These are phyloP conservation scores for Fusarium sp. DNA, from an alignment of 2,329 filamentous ascomycete genomes.

Conservation along the genomic window DNA sequence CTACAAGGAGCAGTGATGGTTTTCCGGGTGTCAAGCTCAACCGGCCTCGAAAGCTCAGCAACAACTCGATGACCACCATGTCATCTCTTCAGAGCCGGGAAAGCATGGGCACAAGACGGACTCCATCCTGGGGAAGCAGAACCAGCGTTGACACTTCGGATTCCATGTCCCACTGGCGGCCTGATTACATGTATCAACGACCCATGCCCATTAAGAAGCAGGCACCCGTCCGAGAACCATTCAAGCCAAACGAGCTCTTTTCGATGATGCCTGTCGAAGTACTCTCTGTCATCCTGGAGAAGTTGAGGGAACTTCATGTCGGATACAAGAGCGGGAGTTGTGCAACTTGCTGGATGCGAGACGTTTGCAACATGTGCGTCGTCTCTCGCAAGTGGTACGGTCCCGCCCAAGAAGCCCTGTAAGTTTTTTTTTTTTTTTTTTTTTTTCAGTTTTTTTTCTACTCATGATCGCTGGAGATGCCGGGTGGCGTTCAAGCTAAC, in stretches of 20 bases:
- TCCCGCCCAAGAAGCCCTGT: constrained; percentile 64
- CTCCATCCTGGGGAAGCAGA: constrained; percentile 51
- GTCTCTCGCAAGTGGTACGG: constrained; percentile 65
- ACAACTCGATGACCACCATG: constrained; percentile 41
- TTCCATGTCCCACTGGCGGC: constrained; percentile 39
- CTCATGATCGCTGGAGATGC: neutral
- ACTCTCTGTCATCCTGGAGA: constrained; percentile 65
- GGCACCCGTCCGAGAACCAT: constrained; percentile 39
- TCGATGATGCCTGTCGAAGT: constrained; percentile 69
- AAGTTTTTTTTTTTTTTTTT: constrained; percentile 43
- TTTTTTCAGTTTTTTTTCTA: no score
- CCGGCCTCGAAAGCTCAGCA: constrained; percentile 53
- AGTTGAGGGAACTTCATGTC: constrained; percentile 65
- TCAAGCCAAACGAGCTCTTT: constrained; percentile 64
- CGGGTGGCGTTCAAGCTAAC: constrained; percentile 28
- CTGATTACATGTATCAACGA: constrained; percentile 38
- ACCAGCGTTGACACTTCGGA: constrained; percentile 57
- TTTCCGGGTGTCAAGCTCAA: constrained; percentile 45
- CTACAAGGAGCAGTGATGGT: constrained; percentile 36
- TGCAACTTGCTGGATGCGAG: constrained; percentile 74
- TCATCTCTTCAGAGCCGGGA: constrained; percentile 47
- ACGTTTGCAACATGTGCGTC: constrained; percentile 64
- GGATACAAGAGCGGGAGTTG: constrained; percentile 63
- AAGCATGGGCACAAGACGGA: constrained; percentile 43
- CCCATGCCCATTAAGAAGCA: constrained; percentile 39